Percentiles rank a stretch among this genome's conserved stretches.
These are phyloP conservation scores for Tinospora cordifolia DNA, from an alignment of 164 flowering plant genomes.

Conservation along the genomic window DNA sequence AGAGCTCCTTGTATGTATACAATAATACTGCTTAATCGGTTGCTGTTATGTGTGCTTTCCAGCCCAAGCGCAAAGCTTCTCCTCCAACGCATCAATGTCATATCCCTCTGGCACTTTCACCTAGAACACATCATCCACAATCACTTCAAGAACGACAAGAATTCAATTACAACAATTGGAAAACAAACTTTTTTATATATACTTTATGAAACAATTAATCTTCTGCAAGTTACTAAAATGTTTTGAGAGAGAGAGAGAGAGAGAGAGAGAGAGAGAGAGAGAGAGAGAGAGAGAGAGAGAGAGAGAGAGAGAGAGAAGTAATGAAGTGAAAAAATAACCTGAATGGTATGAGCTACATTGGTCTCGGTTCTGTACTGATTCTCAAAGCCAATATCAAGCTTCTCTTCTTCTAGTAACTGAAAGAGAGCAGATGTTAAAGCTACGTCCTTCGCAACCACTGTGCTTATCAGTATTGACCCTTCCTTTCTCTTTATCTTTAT, in stretches of 20 bases:
- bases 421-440: constrained; percentile 20
- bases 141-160: too few relatives aligned
- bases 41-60: constrained; percentile 3
- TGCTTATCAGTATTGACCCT: constrained; percentile 14
- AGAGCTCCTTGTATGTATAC: neutral
- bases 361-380: constrained; percentile 22
- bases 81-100: constrained; percentile 12
- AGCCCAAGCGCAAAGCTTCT: constrained; percentile 20
- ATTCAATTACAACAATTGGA: too few relatives aligned
- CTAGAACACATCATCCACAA: neutral
- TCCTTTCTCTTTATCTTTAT: constrained; percentile 15
- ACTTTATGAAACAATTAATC: too few relatives aligned
- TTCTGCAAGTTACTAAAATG: too few relatives aligned
- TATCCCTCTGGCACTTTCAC: constrained; percentile 14
- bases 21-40: neutral
- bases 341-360: constrained; percentile 20
- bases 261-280: too few relatives aligned
- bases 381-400: constrained; percentile 19
- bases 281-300: too few relatives aligned
- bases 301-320: too few relatives aligned
- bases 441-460: constrained; percentile 18
- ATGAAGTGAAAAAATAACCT: constrained; percentile 5
- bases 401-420: constrained; percentile 17
- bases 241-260: too few relatives aligned
- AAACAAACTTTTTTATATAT: too few relatives aligned